A percentile compares a stretch with the other conserved stretches of the same genome.
These are phyloP conservation scores for Pyrus hybrid DNA, from an alignment of 331 rosid species.

Conservation along the genomic window DNA sequence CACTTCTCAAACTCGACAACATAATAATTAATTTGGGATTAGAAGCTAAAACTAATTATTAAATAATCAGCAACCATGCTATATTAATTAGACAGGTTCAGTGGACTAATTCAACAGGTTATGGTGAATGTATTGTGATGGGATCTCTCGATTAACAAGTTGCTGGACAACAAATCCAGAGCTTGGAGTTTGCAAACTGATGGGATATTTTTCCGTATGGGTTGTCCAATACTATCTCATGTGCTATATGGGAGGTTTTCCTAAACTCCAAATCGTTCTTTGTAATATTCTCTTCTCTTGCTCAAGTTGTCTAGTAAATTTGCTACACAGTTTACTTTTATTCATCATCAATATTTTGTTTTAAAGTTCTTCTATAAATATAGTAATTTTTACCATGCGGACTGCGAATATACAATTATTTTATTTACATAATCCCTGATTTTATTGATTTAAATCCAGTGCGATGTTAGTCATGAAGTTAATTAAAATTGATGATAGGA, in stretches of 20 bases:
- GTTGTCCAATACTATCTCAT: constrained; percentile 38
- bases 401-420: no score
- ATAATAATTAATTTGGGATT: not conserved
- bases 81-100: not conserved
- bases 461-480: no score
- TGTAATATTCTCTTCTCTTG: no score
- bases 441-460: no score
- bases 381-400: no score
- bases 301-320: not conserved
- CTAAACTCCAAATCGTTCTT: not conserved
- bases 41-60: not conserved
- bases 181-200: constrained; percentile 31
- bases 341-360: not conserved
- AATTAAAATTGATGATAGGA: no score
- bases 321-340: not conserved
- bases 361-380: no score
- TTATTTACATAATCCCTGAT: no score
- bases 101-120: constrained; percentile 2
- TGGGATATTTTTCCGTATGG: constrained; percentile 57
- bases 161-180: constrained; percentile 15
- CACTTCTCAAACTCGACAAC: not conserved
- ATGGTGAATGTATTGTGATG: constrained; percentile 22
- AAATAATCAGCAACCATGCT: not conserved
- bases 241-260: constrained; percentile 32
- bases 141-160: constrained; percentile 9